Base-by-base conservation (phyloP, 2,329 filamentous ascomycete genomes). In the Hypocrella siamensis region DNA sequence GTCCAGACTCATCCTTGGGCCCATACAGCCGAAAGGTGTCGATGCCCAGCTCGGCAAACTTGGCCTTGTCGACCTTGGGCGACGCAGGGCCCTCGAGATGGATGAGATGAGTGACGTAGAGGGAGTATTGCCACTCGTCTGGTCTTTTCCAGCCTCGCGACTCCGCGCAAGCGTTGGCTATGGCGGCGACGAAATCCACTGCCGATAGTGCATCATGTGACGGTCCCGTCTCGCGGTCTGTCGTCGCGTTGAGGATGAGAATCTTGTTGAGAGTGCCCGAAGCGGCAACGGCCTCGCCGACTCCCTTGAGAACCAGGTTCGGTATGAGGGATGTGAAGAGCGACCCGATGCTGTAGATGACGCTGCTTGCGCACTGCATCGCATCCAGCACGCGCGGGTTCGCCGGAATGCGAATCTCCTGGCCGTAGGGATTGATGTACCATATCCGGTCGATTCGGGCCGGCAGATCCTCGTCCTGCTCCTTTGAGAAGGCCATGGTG, bases 361-460 rank as follows among this genome's bases (percentile, higher is more conserved):
- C 65, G 2, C 74, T 76, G 34, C 73, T 67, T 0, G 80, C 68
- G 2, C 59, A 57, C 12, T 60, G 58, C 1, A 96, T 52, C 0
- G 83, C 73, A 6, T 73, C 67, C 0, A 93, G 45, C 0, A 88
- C 83, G 31, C 83, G 75, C 0, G 84, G 76, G 46, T 93, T 96
- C 3, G 84, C 80, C 0, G 76, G 69, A 1, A 86, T 81, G 14
- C 77, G 73, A 42, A 96, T 94, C 54, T 94, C 86, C 49, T 94
- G 84, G n/a, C 88, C 88, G 52, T 94, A 96, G 0, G 88, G 88
- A 47, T 94, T 96, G 58, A 96, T 96, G 59, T 96, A 96, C 84
- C 85, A 96, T 19, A 96, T 67, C 3, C 86, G 62, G 33, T 76
- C 65, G 42, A 96, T 93, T 18, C 82, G 68, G 0, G 79, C 67